Conservation (phyloP, 345 rosid species). For the Lumnitzera littorea region DNA sequence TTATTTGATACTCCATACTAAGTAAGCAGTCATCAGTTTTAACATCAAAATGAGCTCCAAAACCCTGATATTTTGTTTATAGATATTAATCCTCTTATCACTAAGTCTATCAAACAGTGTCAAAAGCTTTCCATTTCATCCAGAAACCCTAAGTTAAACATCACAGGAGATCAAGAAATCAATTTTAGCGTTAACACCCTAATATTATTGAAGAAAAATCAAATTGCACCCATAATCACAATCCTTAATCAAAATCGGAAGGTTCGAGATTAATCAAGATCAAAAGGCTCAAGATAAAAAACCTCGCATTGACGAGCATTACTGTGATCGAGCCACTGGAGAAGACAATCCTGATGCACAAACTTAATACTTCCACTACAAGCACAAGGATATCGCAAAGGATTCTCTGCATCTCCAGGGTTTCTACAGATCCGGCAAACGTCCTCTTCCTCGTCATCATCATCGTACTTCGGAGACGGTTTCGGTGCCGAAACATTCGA, state of each 20-base stretch:
- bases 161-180: not conserved
- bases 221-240: no score
- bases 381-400: slow-evolving; percentile 91
- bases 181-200: no score
- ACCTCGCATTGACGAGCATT: slow-evolving; percentile 99
- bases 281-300: not conserved
- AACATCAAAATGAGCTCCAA: no score
- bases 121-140: no score
- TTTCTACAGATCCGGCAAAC: slow-evolving; percentile 99
- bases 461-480: slow-evolving; percentile 25
- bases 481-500: slow-evolving; percentile 6
- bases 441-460: slow-evolving; percentile 85
- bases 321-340: slow-evolving; percentile 98
- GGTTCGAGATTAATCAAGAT: not conserved
- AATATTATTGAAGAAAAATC: no score
- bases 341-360: slow-evolving; percentile 97
- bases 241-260: no score
- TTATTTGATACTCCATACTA: no score
- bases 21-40: no score
- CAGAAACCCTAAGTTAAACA: not conserved
- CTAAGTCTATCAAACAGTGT: no score
- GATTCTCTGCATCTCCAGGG: slow-evolving; percentile 88
- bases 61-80: no score
- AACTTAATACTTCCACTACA: slow-evolving; percentile 98
- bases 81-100: no score